These are phyloP conservation scores for Yarrowia sp. DNA, from an alignment of 805 yeast species.

Conservation along the genomic window DNA sequence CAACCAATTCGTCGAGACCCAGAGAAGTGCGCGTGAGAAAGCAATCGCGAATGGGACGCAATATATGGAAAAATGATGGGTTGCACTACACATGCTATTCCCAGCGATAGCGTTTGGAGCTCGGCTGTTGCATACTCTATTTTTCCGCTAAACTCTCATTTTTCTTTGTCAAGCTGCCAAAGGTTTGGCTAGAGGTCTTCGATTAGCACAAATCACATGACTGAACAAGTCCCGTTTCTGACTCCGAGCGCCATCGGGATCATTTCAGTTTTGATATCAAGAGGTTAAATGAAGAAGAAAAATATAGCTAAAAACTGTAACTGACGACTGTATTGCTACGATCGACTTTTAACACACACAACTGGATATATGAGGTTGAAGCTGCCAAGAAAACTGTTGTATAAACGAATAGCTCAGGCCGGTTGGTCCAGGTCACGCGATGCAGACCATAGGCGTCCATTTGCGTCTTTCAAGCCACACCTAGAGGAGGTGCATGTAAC, in stretches of 20 bases:
- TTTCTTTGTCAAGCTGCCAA: neutral
- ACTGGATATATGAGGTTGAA: neutral
- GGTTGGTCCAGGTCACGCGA: slow-evolving; percentile 17
- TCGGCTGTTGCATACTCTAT: slow-evolving; percentile 4
- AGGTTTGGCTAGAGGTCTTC: neutral
- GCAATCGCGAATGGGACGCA: neutral
- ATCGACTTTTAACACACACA: too few species aligned
- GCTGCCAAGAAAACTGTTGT: neutral
- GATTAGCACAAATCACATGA: slow-evolving; percentile 22
- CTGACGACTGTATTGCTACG: too few species aligned
- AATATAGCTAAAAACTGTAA: neutral
- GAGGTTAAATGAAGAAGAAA: neutral
- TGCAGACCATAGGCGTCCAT: neutral
- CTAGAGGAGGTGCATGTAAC: neutral
- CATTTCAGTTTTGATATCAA: neutral
- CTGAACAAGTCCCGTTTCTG: neutral
- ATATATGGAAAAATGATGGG: slow-evolving; percentile 14
- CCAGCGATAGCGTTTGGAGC: neutral
- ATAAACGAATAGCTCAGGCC: neutral
- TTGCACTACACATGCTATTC: slow-evolving; percentile 5
- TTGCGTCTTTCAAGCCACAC: slow-evolving; percentile 18
- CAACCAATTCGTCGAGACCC: neutral
- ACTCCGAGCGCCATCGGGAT: neutral
- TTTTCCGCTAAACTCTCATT: slow-evolving; percentile 7
- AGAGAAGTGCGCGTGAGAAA: neutral